These are phyloP conservation scores for Tilletia setariae DNA, from an alignment of 1,284 basidiomycete genomes.

Conservation along the genomic window DNA sequence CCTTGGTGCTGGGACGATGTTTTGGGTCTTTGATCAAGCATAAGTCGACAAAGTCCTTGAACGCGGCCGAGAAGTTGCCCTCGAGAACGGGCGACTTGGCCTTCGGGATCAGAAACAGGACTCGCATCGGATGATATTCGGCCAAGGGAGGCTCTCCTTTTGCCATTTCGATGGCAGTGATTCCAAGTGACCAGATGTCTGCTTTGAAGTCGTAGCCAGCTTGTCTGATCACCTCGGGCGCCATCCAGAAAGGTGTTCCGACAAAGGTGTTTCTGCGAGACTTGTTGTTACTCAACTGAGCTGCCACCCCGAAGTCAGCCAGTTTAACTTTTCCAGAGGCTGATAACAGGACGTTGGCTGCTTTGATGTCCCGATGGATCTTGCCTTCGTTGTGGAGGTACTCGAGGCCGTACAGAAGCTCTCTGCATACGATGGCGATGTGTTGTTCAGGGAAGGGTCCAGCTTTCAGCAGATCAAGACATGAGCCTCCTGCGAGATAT, in stretches of 20 bases:
- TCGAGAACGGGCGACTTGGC: slow-evolving; percentile 85
- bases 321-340: slow-evolving; percentile 90
- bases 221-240: slow-evolving; percentile 93
- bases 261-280: slow-evolving; percentile 90
- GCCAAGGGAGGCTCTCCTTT: slow-evolving; percentile 57
- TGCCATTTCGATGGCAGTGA: slow-evolving; percentile 57
- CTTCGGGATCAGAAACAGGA: slow-evolving; percentile 58
- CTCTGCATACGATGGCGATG: slow-evolving; percentile 89
- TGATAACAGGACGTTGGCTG: slow-evolving; percentile 88
- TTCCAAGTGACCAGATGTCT: slow-evolving; percentile 58
- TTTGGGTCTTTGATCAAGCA: slow-evolving; percentile 91
- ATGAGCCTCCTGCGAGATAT: slow-evolving; percentile 95
- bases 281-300: slow-evolving; percentile 72
- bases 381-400: slow-evolving; percentile 92
- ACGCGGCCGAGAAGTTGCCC: slow-evolving; percentile 71
- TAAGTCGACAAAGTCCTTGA: slow-evolving; percentile 85
- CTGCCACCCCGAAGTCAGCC: slow-evolving; percentile 93
- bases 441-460: slow-evolving; percentile 85
- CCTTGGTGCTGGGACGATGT: slow-evolving; percentile 82
- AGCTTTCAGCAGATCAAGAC: slow-evolving; percentile 87
- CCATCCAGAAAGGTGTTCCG: slow-evolving; percentile 93
- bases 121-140: slow-evolving; percentile 59
- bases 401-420: slow-evolving; percentile 86
- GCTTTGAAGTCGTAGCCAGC: slow-evolving; percentile 65
- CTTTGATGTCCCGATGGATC: slow-evolving; percentile 98